Conservation (phyloP, 208 protist genomes). For the Trypanosoma rangeli region DNA sequence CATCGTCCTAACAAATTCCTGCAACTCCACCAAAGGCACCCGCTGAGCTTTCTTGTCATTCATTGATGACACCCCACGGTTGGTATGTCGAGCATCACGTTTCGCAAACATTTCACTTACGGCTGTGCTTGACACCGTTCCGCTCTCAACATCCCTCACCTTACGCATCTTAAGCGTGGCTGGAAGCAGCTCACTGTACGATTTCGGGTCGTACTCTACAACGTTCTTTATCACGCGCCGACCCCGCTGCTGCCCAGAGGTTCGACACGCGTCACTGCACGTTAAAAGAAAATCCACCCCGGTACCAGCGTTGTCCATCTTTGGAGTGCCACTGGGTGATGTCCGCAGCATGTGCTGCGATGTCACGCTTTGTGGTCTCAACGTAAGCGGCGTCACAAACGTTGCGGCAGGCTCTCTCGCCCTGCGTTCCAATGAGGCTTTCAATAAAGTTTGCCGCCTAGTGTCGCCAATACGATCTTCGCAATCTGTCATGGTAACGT, state of each 20-base stretch:
- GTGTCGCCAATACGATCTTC: not conserved
- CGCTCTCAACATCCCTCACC: not conserved
- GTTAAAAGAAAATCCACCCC: not conserved
- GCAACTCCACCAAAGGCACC: conserved; percentile 2
- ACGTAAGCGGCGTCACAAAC: not conserved
- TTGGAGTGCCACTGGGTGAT: not conserved
- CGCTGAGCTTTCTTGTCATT: not conserved
- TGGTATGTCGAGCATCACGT: conserved; percentile 3
- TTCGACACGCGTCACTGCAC: not conserved
- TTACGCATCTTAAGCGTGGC: conserved; percentile 18
- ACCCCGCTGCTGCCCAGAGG: not conserved
- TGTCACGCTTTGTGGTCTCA: not conserved
- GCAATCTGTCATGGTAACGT: not conserved
- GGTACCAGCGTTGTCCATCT: not conserved
- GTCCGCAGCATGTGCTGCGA: not conserved
- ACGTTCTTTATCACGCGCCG: not conserved
- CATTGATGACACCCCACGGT: not conserved
- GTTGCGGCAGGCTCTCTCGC: not conserved
- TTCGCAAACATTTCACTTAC: conserved; percentile 20
- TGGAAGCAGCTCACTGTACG: conserved; percentile 17
- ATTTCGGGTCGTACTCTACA: not conserved
- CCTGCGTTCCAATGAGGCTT: not conserved
- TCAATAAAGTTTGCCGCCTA: not conserved
- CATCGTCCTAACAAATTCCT: conserved; percentile 17
- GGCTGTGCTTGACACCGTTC: not conserved